A percentile compares a stretch with the other conserved stretches of the same genome.
These are phyloP conservation scores for Coprinellus micaceus DNA, from an alignment of 768 basidiomycete species.

Conservation along the genomic window DNA sequence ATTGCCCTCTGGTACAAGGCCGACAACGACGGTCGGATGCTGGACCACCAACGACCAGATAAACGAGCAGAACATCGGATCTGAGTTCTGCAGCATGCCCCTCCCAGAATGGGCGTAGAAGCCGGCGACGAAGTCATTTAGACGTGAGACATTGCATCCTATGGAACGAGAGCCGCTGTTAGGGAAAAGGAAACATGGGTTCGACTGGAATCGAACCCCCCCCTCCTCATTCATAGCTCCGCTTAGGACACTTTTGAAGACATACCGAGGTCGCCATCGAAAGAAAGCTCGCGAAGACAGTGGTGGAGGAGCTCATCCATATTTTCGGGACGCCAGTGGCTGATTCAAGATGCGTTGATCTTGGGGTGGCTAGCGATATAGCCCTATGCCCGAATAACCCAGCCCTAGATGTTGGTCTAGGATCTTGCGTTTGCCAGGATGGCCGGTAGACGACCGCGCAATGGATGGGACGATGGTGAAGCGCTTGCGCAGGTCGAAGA, in stretches of 20 bases:
- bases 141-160: conserved; percentile 75
- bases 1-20: conserved; percentile 55
- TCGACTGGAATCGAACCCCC: conserved; percentile 9
- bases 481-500: background rate
- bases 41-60: conserved; percentile 78
- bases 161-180: background rate
- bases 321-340: no score
- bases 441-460: background rate
- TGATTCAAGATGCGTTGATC: no score
- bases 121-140: conserved; percentile 63
- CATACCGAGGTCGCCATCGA: conserved; percentile 88
- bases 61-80: conserved; percentile 74
- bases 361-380: no score
- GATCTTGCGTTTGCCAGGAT: no score
- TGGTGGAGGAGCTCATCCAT: conserved; percentile 89
- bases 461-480: background rate
- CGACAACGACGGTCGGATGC: conserved; percentile 74
- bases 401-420: no score
- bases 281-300: conserved; percentile 81
- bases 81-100: conserved; percentile 52
- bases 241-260: conserved; percentile 28
- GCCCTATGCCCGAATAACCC: no score
- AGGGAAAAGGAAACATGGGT: conserved; percentile 12
- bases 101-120: conserved; percentile 53
- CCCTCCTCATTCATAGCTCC: background rate